Percentiles rank a stretch among this genome's conserved stretches.
These are phyloP conservation scores for Corynespora cassiicola DNA, from an alignment of 2,329 filamentous ascomycete species.

Conservation along the genomic window DNA sequence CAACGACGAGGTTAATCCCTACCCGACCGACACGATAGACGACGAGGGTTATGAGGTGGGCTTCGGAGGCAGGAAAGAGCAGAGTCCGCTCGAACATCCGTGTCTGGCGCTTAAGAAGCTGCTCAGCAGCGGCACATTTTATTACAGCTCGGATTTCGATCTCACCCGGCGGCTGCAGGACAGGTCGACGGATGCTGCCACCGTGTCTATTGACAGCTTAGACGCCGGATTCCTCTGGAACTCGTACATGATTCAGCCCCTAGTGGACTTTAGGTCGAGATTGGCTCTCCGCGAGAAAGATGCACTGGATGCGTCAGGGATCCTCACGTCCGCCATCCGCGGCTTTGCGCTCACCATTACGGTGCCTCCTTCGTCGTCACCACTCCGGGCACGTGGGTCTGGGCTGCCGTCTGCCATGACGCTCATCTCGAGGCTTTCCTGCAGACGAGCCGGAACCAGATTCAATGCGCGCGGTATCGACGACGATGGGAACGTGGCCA, in stretches of 20 bases:
- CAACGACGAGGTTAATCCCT: conserved; percentile 63
- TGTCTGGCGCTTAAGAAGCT: conserved; percentile 91
- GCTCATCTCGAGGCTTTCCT: conserved; percentile 90
- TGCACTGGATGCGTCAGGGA: conserved; percentile 82
- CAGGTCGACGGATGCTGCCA: conserved; percentile 75
- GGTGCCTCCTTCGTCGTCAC: conserved; percentile 77
- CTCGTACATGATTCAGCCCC: conserved; percentile 94
- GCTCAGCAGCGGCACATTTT: conserved; percentile 91
- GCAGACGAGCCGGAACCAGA: conserved; percentile 86
- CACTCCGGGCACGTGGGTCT: conserved; percentile 68
- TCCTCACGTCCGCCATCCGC: conserved; percentile 91
- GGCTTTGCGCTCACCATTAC: conserved; percentile 90
- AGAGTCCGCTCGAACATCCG: conserved; percentile 80
- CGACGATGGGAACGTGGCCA: conserved; percentile 95
- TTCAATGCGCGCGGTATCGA: conserved; percentile 99
- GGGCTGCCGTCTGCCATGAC: conserved; percentile 85
- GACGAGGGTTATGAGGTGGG: conserved; percentile 61
- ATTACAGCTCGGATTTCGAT: conserved; percentile 98
- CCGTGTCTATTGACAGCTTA: conserved; percentile 90
- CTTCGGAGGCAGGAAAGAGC: conserved; percentile 65
- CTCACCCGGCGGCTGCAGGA: conserved; percentile 92
- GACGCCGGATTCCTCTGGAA: conserved; percentile 97
- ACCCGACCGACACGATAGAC: conserved; percentile 60
- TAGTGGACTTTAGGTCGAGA: conserved; percentile 86
- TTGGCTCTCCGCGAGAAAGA: conserved; percentile 77